Conservation (phyloP, 345 rosid genomes). For the Eucalyptus cloeziana region DNA sequence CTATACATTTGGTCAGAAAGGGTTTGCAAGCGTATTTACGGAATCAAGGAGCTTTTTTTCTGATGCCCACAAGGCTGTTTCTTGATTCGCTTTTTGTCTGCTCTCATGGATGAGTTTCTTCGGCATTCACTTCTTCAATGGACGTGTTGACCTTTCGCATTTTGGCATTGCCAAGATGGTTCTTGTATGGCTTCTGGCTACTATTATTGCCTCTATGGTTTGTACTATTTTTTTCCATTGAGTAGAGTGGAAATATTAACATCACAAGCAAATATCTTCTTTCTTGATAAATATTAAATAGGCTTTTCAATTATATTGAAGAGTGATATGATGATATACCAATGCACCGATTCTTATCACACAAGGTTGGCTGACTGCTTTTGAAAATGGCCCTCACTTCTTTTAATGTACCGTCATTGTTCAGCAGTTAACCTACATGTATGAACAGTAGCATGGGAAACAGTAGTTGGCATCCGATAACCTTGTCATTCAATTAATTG, state of each 20-base stretch:
- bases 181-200: background rate
- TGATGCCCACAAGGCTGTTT: background rate
- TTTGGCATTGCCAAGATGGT: background rate
- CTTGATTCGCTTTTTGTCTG: background rate
- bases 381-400: background rate
- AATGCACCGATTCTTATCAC: background rate
- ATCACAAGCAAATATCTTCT: background rate
- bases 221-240: background rate
- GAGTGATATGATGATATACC: background rate
- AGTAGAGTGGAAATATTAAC: background rate
- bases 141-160: background rate
- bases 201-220: background rate
- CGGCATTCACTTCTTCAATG: background rate
- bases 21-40: background rate
- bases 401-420: background rate
- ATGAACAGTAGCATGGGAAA: background rate
- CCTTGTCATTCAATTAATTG: background rate
- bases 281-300: background rate
- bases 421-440: background rate
- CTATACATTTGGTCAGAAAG: background rate
- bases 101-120: background rate
- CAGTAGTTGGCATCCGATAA: background rate
- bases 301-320: background rate
- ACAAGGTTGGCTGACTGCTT: background rate
- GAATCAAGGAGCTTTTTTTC: background rate